Conservation (phyloP, 176 grass and related monocot genomes). For the Ensete ventricosum region DNA sequence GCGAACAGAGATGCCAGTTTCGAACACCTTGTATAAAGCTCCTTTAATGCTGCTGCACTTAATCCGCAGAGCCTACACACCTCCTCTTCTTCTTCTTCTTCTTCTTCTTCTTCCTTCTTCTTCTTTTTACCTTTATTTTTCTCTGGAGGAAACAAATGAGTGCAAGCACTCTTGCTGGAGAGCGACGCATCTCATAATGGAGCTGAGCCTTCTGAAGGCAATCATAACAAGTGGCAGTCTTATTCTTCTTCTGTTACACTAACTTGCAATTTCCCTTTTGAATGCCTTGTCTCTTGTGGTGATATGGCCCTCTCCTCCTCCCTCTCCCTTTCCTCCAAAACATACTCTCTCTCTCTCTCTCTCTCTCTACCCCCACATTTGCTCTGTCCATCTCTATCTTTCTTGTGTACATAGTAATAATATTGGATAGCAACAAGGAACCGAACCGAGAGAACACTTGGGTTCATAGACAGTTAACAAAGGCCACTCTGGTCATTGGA, state of each 20-base stretch:
- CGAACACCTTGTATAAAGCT: too few species aligned
- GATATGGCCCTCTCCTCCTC: background rate
- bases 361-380: background rate
- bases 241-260: slow-evolving; percentile 32
- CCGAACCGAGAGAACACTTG: background rate
- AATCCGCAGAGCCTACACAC: too few species aligned
- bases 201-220: background rate
- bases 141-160: background rate
- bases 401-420: background rate
- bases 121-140: background rate
- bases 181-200: background rate
- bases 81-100: too few species aligned
- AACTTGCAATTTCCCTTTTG: slow-evolving; percentile 10
- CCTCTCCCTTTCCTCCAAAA: slow-evolving; percentile 4
- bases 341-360: too few species aligned
- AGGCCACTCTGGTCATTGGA: slow-evolving; percentile 12
- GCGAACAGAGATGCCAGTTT: too few species aligned
- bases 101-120: too few species aligned
- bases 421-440: background rate
- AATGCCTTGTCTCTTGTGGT: slow-evolving; percentile 26
- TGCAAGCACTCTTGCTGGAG: background rate
- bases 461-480: background rate
- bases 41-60: too few species aligned
- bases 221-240: slow-evolving; percentile 40
- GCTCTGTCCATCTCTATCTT: background rate